Evolutionary conservation across 2,329 filamentous ascomycete species (phyloP).

Genomic region (Coleophoma crateriformis): DNA sequence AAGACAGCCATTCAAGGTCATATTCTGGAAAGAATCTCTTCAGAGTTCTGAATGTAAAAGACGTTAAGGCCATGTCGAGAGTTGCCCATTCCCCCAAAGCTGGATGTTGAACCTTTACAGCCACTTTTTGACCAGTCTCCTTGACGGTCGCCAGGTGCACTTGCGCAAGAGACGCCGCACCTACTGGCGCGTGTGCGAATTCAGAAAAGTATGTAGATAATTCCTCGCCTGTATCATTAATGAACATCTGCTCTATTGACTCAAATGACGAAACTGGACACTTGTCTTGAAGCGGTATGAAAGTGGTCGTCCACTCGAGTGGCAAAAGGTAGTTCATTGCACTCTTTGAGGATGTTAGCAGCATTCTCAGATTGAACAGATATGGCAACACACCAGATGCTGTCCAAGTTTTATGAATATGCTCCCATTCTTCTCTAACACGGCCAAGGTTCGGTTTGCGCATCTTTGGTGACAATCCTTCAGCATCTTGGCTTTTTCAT

Average conservation of each 20-base stretch:
- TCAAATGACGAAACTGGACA: conserved; percentile 89
- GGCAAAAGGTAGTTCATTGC: conserved; percentile 94
- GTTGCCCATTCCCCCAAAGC: conserved; percentile 83
- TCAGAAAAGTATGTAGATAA: conserved; percentile 81
- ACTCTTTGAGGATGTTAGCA: conserved; percentile 46
- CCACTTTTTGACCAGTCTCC: conserved; percentile 78
- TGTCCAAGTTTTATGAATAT: conserved; percentile 99
- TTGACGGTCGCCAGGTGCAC: conserved; percentile 84
- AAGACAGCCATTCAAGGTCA: conserved; percentile 90
- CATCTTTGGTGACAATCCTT: conserved; percentile 88
- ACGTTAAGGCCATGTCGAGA: conserved; percentile 79
- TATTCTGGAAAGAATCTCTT: conserved; percentile 97
- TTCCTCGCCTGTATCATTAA: conserved; percentile 71
- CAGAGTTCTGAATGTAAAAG: conserved; percentile 82
- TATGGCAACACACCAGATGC: conserved; percentile 56
- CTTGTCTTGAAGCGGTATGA: conserved; percentile 91
- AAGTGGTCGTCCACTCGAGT: conserved; percentile 88
- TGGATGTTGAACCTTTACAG: conserved; percentile 96
- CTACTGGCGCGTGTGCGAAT: conserved; percentile 76
- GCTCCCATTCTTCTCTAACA: conserved; percentile 92
- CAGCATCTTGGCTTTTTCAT: conserved; percentile 62
- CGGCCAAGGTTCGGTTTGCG: conserved; percentile 77
- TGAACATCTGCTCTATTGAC: conserved; percentile 83
- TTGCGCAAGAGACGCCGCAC: conserved; percentile 89
- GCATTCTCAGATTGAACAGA: conserved; percentile 10